A percentile compares a stretch with the other conserved stretches of the same genome.
phyloP scores from a whole-genome alignment of 2,329 filamentous ascomycete genomes.

The Diaporthe citriasiana region DNA sequence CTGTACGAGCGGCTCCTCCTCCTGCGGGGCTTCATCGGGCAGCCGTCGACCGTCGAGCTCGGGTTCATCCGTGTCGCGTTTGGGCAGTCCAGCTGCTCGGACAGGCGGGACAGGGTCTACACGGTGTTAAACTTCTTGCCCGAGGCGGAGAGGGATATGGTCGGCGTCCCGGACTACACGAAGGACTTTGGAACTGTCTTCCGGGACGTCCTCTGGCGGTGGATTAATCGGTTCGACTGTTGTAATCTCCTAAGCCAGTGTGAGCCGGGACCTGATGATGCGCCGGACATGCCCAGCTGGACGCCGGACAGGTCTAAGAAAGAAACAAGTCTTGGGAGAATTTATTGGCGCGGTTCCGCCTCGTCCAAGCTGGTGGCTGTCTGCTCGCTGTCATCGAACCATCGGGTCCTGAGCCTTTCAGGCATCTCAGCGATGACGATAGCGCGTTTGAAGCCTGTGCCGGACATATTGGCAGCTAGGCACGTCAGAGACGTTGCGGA shows the following conservation, averaged over 20 bases:
- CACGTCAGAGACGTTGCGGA: not conserved
- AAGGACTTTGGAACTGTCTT: not conserved
- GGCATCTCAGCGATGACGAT: not conserved
- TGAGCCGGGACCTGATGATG: not conserved
- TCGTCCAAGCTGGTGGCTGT: not conserved
- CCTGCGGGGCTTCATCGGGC: not conserved
- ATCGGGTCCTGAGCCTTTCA: not conserved
- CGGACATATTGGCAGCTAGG: not conserved
- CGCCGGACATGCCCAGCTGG: not conserved
- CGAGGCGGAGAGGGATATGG: not conserved
- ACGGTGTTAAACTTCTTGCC: constrained; percentile 19
- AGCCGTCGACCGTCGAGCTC: not conserved
- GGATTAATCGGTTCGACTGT: not conserved
- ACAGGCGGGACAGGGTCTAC: constrained; percentile 27
- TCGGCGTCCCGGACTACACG: constrained; percentile 46
- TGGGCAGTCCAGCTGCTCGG: constrained; percentile 2
- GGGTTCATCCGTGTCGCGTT: not conserved
- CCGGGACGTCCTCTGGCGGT: constrained; percentile 5
- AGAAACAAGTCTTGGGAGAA: not conserved
- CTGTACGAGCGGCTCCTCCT: not conserved
- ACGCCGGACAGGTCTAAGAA: constrained; percentile 10
- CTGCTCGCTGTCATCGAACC: not conserved
- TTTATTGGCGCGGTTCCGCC: not conserved
- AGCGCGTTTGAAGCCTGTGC: not conserved
- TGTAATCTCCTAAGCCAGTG: constrained; percentile 16